Evolutionary conservation across 495 filamentous ascomycete species (phyloP).

Genomic region (Aspergillus avenaceus): DNA sequence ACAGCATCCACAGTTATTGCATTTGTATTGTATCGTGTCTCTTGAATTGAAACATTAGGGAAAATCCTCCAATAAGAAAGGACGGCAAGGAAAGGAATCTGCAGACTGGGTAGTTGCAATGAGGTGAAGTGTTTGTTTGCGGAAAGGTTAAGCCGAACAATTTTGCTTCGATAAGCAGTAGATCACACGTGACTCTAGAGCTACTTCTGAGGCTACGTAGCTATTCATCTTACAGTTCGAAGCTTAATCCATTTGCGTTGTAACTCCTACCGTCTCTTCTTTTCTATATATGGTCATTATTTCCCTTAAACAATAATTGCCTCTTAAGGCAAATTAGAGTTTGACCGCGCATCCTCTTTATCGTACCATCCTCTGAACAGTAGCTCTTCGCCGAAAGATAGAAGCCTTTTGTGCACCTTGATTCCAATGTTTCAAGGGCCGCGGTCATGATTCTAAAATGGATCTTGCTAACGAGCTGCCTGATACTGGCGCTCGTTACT

Average conservation of each 20-base stretch:
- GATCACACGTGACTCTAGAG: conserved; percentile 29
- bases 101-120: neutral
- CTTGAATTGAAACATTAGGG: no score
- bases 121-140: no score
- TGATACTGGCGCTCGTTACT: conserved; percentile 29
- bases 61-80: no score
- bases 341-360: neutral
- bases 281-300: no score
- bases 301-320: no score
- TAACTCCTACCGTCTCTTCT: neutral
- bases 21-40: no score
- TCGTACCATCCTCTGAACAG: neutral
- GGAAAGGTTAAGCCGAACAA: neutral
- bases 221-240: conserved; percentile 4
- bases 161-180: conserved; percentile 21
- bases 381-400: neutral
- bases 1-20: no score
- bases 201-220: conserved; percentile 32
- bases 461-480: conserved; percentile 33
- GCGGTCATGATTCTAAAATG: conserved; percentile 40
- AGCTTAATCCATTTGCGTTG: neutral
- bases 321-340: no score
- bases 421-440: conserved; percentile 31
- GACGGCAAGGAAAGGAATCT: neutral
- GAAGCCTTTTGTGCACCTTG: neutral